phyloP scores from a whole-genome alignment of 2,329 filamentous ascomycete species.

The Niveomyces coronatus region DNA sequence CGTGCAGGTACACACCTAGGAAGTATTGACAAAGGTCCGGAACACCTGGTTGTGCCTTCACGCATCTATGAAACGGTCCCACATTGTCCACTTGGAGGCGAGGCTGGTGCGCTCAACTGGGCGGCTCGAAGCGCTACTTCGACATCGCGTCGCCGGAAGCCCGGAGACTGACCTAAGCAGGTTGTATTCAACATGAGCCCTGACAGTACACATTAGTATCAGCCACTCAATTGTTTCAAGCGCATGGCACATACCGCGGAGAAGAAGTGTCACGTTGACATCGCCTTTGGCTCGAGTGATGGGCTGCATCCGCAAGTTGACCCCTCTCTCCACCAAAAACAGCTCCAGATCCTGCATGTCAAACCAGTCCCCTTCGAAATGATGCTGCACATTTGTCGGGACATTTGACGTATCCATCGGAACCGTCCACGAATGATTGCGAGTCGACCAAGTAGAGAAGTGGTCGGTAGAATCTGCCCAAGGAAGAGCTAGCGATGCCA shows the following conservation, averaged over 20 bases:
- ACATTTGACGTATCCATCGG: conserved; percentile 8
- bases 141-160: conserved; percentile 11
- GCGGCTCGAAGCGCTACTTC: conserved; percentile 7
- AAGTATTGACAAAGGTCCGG: too few species aligned
- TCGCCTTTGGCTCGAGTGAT: not conserved
- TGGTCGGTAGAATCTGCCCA: conserved; percentile 7
- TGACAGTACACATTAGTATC: not conserved
- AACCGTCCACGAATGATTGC: conserved; percentile 8
- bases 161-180: conserved; percentile 11
- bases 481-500: conserved; percentile 3
- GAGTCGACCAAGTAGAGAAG: conserved; percentile 1
- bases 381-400: conserved; percentile 8
- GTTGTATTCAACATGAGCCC: conserved; percentile 10
- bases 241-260: not conserved
- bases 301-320: conserved; percentile 3
- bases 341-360: conserved; percentile 14
- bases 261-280: conserved; percentile 4
- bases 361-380: conserved; percentile 13
- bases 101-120: not conserved
- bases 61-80: too few species aligned
- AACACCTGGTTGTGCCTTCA: too few species aligned
- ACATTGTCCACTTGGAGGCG: not conserved
- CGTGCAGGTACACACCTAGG: too few species aligned
- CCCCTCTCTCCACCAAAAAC: conserved; percentile 8
- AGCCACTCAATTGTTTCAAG: not conserved